Evolutionary conservation across 768 basidiomycete genomes (phyloP).

Genomic region (Phanerodontia chrysosporium): DNA sequence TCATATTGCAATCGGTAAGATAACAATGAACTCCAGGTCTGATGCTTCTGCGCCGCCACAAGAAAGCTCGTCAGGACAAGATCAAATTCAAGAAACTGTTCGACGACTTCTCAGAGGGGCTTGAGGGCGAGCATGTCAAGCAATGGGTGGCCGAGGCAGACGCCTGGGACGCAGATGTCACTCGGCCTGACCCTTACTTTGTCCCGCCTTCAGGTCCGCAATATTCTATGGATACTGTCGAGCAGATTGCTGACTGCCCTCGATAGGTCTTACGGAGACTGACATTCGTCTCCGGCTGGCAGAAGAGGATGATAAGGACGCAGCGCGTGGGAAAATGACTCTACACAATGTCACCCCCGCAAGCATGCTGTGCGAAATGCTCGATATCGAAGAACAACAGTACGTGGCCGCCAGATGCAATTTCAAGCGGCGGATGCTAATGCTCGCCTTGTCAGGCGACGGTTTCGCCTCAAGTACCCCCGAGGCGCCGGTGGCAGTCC

Average conservation of each 20-base stretch:
- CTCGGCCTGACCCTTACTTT: slow-evolving; percentile 18
- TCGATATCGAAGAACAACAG: neutral
- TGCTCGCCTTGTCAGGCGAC: neutral
- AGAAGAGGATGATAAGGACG: slow-evolving; percentile 13
- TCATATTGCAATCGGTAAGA: neutral
- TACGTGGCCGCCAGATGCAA: neutral
- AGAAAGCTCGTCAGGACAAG: neutral
- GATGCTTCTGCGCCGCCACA: no score
- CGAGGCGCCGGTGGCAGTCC: neutral
- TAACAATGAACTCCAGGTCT: no score
- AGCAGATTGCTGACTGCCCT: neutral
- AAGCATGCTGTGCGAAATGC: neutral
- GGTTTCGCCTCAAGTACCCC: neutral
- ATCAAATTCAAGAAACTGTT: neutral
- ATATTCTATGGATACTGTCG: neutral
- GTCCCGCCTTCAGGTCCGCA: neutral
- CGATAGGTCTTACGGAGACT: slow-evolving; percentile 14
- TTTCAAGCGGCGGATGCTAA: neutral
- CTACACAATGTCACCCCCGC: neutral
- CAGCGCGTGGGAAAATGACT: neutral
- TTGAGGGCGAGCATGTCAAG: neutral
- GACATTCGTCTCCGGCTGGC: slow-evolving; percentile 20
- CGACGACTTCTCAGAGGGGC: neutral
- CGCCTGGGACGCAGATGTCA: slow-evolving; percentile 22
- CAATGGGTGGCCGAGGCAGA: slow-evolving; percentile 19